These are phyloP conservation scores for Arthrobotrys sphaeroides DNA, from an alignment of 2,329 filamentous ascomycete genomes.

Conservation along the genomic window DNA sequence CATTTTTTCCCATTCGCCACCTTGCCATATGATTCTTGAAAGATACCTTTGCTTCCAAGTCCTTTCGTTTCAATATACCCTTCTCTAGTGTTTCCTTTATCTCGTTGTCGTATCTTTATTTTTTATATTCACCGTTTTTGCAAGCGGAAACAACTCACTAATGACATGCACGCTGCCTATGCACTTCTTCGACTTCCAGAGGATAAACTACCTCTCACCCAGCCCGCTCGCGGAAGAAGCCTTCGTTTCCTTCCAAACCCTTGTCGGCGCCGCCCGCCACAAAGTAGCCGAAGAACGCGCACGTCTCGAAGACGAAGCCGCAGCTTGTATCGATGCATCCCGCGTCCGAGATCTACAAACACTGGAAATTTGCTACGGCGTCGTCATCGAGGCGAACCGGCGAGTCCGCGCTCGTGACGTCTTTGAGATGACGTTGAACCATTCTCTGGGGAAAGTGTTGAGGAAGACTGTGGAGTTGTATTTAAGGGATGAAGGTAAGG, in stretches of 20 bases:
- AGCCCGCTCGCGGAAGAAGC: conserved; percentile 69
- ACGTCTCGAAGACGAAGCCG: conserved; percentile 84
- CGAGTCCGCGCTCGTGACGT: conserved; percentile 90
- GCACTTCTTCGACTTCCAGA: conserved; percentile 54
- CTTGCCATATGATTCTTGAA: not conserved
- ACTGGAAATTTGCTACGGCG: conserved; percentile 74
- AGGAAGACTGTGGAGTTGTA: conserved; percentile 89
- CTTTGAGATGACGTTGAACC: conserved; percentile 83
- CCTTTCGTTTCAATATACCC: not conserved
- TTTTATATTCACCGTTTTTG: not conserved
- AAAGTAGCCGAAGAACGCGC: conserved; percentile 77
- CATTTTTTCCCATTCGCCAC: not conserved
- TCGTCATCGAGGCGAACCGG: conserved; percentile 77
- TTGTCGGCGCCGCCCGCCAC: conserved; percentile 80
- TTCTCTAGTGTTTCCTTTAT: not conserved
- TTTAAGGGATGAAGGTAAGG: conserved; percentile 74
- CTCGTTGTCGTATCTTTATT: not conserved
- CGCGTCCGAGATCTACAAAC: conserved; percentile 81
- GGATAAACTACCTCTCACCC: conserved; percentile 59
- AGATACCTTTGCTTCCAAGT: not conserved
- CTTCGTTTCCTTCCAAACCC: conserved; percentile 72
- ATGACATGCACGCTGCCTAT: conserved; percentile 39
- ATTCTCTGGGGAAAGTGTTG: conserved; percentile 89
- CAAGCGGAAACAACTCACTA: conserved; percentile 12
- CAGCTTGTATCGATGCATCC: conserved; percentile 81